phyloP scores from a whole-genome alignment of 2,329 filamentous ascomycete genomes.

The Ophiostoma angusticollis region DNA sequence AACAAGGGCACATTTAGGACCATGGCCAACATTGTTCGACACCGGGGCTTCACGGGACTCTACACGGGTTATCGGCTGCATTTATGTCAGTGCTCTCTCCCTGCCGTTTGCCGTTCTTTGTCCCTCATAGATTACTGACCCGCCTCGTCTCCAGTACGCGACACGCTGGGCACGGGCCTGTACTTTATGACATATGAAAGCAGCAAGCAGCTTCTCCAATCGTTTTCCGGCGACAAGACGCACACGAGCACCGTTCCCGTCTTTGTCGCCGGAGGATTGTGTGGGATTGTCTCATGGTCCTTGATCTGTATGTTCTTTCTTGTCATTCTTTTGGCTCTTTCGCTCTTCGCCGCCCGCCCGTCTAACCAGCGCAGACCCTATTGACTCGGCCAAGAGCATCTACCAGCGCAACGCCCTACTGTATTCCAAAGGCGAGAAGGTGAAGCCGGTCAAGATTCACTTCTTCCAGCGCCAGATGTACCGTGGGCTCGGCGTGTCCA shows the following conservation, averaged over 20 bases:
- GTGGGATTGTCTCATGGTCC: conserved; percentile 75
- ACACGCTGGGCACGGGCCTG: conserved; percentile 70
- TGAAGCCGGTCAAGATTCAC: conserved; percentile 58
- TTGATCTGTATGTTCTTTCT: conserved; percentile 45
- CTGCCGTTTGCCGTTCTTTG: background rate
- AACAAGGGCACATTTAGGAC: conserved; percentile 68
- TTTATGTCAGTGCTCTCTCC: conserved; percentile 43
- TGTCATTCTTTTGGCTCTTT: background rate
- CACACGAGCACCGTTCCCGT: conserved; percentile 72
- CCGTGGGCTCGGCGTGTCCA: conserved; percentile 69
- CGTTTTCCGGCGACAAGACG: conserved; percentile 55
- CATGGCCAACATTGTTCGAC: conserved; percentile 62
- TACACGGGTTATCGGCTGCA: conserved; percentile 75
- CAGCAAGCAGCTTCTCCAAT: conserved; percentile 68
- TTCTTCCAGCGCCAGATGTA: conserved; percentile 73
- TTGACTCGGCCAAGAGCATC: conserved; percentile 74
- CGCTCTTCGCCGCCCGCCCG: too few relatives aligned
- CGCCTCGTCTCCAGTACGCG: conserved; percentile 45
- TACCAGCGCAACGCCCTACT: conserved; percentile 74
- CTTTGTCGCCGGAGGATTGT: conserved; percentile 64
- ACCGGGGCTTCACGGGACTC: conserved; percentile 58
- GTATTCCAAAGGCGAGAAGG: conserved; percentile 49
- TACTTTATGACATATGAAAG: conserved; percentile 89
- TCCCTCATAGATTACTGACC: background rate
- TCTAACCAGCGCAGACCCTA: conserved; percentile 39